phyloP scores from a whole-genome alignment of 768 basidiomycete species.

The Serendipita vermifera region DNA sequence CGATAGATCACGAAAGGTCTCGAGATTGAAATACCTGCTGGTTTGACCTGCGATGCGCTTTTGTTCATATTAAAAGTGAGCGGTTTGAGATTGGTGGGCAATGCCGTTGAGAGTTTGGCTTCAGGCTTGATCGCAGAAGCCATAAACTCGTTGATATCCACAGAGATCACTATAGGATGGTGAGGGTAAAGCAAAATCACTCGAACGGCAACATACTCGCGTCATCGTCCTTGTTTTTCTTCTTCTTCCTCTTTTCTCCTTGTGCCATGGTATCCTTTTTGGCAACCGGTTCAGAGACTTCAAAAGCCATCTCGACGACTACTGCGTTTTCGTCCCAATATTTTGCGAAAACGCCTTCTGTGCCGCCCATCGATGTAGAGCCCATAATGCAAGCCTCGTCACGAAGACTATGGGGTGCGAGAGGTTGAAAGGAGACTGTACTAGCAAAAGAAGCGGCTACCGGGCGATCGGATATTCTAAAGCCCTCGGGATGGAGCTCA shows the following conservation, averaged over 20 bases:
- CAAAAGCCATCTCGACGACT: slow-evolving; percentile 61
- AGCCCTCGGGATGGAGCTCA: slow-evolving; percentile 80
- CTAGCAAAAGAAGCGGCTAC: slow-evolving; percentile 90
- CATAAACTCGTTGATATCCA: slow-evolving; percentile 8
- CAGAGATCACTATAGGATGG: background rate
- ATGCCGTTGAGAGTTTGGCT: background rate
- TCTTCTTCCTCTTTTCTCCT: slow-evolving; percentile 25
- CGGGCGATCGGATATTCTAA: slow-evolving; percentile 77
- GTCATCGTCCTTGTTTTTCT: slow-evolving; percentile 21
- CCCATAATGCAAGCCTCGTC: slow-evolving; percentile 67
- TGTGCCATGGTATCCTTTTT: slow-evolving; percentile 26
- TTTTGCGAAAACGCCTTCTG: slow-evolving; percentile 58
- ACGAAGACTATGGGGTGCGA: slow-evolving; percentile 56
- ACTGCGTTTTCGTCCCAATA: slow-evolving; percentile 91
- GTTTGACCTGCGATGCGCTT: slow-evolving; percentile 14
- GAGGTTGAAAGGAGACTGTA: slow-evolving; percentile 75
- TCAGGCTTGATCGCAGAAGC: background rate
- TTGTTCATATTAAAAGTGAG: slow-evolving; percentile 67
- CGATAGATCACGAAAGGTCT: too few relatives aligned
- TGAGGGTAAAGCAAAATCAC: too few relatives aligned
- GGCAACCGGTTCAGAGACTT: slow-evolving; percentile 45
- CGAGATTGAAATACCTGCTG: background rate
- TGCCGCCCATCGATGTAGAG: slow-evolving; percentile 54
- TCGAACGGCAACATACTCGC: background rate
- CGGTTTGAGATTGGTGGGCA: slow-evolving; percentile 35